phyloP scores from a whole-genome alignment of 1,284 basidiomycete genomes.

The Marasmius sp. region DNA sequence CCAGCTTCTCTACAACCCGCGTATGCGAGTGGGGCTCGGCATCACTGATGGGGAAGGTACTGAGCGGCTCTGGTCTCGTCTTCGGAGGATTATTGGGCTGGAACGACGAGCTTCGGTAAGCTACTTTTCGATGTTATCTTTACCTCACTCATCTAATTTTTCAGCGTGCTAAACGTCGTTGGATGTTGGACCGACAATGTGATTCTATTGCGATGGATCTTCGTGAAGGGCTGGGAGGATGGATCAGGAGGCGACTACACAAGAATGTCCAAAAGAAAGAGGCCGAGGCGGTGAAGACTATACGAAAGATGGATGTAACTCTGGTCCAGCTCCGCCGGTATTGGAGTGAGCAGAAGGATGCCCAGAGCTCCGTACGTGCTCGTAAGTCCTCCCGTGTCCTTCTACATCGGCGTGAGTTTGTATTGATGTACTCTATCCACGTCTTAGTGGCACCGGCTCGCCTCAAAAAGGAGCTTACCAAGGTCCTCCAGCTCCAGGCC shows the following conservation, averaged over 20 bases:
- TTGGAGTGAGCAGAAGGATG: neutral
- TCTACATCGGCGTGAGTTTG: neutral
- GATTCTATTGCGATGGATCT: neutral
- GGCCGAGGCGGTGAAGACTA: neutral
- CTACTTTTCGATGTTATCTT: neutral
- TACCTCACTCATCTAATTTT: neutral
- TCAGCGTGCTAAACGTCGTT: neutral
- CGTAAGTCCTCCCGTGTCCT: neutral
- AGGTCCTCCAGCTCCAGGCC: neutral
- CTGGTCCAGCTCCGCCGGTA: neutral
- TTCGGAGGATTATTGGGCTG: neutral
- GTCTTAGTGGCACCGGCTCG: neutral
- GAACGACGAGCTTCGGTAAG: neutral
- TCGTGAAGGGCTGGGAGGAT: neutral
- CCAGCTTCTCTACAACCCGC: neutral
- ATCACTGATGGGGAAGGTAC: neutral
- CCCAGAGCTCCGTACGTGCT: neutral
- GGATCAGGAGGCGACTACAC: neutral
- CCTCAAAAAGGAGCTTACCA: neutral
- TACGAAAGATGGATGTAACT: neutral
- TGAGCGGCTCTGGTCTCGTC: neutral
- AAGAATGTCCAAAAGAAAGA: neutral
- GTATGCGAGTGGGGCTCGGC: neutral
- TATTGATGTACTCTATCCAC: neutral
- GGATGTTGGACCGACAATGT: neutral